Conservation (phyloP, 805 yeast species). For the Sugiyamaella floridensis region DNA sequence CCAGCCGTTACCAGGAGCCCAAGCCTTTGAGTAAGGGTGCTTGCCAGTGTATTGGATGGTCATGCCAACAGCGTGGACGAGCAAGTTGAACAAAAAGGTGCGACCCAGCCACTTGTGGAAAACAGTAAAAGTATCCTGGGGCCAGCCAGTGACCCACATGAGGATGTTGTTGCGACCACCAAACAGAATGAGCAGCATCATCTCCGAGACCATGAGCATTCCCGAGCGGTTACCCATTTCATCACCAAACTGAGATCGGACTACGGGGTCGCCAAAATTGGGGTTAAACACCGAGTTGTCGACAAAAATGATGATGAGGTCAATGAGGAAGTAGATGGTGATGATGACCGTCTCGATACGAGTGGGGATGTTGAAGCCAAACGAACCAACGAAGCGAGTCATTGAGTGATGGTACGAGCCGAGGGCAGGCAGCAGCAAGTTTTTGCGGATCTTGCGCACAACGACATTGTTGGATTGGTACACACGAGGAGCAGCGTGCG, state of each 20-base stretch:
- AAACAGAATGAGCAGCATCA: conserved; percentile 46
- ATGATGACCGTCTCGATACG: conserved; percentile 30
- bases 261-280: conserved; percentile 30
- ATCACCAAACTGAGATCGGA: conserved; percentile 27
- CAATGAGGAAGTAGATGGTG: conserved; percentile 27
- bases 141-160: conserved; percentile 54
- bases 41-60: conserved; percentile 42
- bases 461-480: background rate
- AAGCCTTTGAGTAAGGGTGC: conserved; percentile 22
- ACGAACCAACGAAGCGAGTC: background rate
- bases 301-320: conserved; percentile 24
- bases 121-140: conserved; percentile 52
- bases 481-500: background rate
- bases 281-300: conserved; percentile 17
- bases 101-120: conserved; percentile 63
- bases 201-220: conserved; percentile 41
- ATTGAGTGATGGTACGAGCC: conserved; percentile 1
- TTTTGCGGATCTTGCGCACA: background rate
- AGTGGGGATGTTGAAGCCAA: conserved; percentile 6
- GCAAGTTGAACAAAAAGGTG: conserved; percentile 39
- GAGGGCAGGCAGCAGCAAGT: conserved; percentile 1
- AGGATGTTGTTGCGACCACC: conserved; percentile 67
- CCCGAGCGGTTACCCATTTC: conserved; percentile 39
- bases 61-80: conserved; percentile 52
- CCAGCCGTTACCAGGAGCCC: conserved; percentile 19